Evolutionary conservation across 192 early-diverging fungal species (phyloP), one percentile per base, ranked within the genome.

Genomic region (Linnemannia zychae): DNA sequence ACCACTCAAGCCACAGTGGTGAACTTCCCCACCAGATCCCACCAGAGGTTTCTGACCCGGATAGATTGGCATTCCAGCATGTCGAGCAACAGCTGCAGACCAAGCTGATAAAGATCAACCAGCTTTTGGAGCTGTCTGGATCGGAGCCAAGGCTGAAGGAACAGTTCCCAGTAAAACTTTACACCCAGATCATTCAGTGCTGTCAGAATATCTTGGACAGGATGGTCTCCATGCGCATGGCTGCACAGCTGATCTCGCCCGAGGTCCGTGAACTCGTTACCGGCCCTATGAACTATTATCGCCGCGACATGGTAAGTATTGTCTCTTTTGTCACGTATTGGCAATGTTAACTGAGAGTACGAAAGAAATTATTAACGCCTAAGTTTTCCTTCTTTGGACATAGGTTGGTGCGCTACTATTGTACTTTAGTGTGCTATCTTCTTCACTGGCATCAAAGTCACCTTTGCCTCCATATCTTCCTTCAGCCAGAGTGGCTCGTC

Each of bases 101-200:
- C 3, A 79, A 84, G 66, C 16, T 88, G 49, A 71, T 88, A 68
- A 84, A 84, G 44, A 86, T 85, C 13, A 53, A 67, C 18, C 75
- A 87, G 15, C 87, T 96, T 24, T 70, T 96, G 31, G 81, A 78
- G 22, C 77, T 94, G 33, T 94, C 95, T 18, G 87, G 80, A 15
- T 91, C 93, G 75, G 95, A 96, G 84, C 95, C 95, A 0, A 82
- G 94, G 37, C 84, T 96, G 36, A 93, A 93, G 82, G 95, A 93
- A 37, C 89, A 90, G 22, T 96, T 94, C 68, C 94, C 95, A 0
- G 87, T 84, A 16, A 87, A 80, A n/a, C 87, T 90, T 15, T 96
- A 95, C 79, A 86, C 88, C 48, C 90, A 90, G 24, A 92, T 96
- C 48, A 86, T 94, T 22, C 88, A 88, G 20, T 91, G 93, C 13